Evolutionary conservation across 208 protist species (phyloP).

Genomic region (Crithidia acanthocephali): DNA sequence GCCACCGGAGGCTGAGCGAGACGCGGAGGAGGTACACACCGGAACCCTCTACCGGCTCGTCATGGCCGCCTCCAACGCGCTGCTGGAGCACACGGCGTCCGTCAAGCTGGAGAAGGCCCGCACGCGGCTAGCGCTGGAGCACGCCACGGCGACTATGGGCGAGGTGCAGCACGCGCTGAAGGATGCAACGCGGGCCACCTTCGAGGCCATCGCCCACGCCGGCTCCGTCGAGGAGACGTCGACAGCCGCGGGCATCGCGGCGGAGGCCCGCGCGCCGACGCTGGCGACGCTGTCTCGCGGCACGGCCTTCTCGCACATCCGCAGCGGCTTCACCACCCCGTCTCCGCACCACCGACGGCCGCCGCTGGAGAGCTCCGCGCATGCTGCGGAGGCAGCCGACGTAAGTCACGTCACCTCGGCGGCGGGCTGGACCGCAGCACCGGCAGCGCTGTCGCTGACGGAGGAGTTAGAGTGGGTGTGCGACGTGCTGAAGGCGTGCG

Average conservation of each 20-base stretch:
- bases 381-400: not conserved
- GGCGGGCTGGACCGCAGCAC: not conserved
- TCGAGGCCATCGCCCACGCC: slow-evolving; percentile 21
- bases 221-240: not conserved
- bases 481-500: slow-evolving; percentile 69
- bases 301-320: slow-evolving; percentile 4
- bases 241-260: not conserved
- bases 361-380: not conserved
- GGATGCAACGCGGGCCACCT: slow-evolving; percentile 54
- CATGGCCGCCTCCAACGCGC: slow-evolving; percentile 44
- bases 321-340: slow-evolving; percentile 14
- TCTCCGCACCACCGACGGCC: not conserved
- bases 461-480: slow-evolving; percentile 59
- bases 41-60: slow-evolving; percentile 45
- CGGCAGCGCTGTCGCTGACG: slow-evolving; percentile 11
- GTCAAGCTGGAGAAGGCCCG: slow-evolving; percentile 60
- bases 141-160: slow-evolving; percentile 30
- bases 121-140: slow-evolving; percentile 44
- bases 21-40: slow-evolving; percentile 27
- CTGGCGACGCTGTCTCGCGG: not conserved
- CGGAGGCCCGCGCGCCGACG: not conserved
- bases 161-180: slow-evolving; percentile 57
- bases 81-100: slow-evolving; percentile 35
- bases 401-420: not conserved
- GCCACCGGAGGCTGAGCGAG: not conserved